Percentiles rank a stretch among this genome's conserved stretches.
phyloP scores from a whole-genome alignment of 164 flowering plant genomes.

The Nymphaea thermarum region DNA sequence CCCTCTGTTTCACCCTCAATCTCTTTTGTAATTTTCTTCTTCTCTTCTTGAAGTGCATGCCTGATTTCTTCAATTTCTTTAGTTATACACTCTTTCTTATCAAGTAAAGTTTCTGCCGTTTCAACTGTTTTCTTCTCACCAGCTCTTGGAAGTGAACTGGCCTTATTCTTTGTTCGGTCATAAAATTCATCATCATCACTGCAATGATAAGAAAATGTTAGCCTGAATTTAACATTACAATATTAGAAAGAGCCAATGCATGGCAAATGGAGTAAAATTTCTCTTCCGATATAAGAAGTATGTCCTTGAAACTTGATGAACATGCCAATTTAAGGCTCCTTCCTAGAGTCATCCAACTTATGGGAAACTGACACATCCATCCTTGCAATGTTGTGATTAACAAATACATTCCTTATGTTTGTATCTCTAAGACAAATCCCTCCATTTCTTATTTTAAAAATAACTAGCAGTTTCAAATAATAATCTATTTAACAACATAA shows the following conservation, averaged over 20 bases:
- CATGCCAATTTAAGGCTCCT: no score
- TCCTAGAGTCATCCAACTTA: no score
- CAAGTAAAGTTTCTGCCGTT: conserved; percentile 92
- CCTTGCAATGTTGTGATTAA: no score
- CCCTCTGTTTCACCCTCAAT: conserved; percentile 23
- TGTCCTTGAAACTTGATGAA: no score
- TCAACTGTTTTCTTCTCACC: conserved; percentile 47
- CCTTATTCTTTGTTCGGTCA: conserved; percentile 68
- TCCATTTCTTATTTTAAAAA: no score
- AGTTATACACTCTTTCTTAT: conserved; percentile 62
- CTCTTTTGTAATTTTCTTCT: conserved; percentile 26
- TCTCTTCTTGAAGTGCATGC: conserved; percentile 38
- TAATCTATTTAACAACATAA: no score
- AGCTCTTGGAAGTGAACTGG: conserved; percentile 15
- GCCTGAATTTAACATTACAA: neutral
- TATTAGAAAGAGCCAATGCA: neutral
- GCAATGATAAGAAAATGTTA: conserved; percentile 1
- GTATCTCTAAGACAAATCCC: no score
- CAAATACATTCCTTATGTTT: no score
- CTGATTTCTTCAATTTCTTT: conserved; percentile 59
- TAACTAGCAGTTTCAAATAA: no score
- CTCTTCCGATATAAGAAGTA: neutral
- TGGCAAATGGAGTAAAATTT: neutral
- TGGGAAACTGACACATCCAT: no score
- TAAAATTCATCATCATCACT: conserved; percentile 98